Evolutionary conservation across 2,329 filamentous ascomycete genomes (phyloP), one percentile per base, ranked within the genome.

Genomic region (Periconia sp.): DNA sequence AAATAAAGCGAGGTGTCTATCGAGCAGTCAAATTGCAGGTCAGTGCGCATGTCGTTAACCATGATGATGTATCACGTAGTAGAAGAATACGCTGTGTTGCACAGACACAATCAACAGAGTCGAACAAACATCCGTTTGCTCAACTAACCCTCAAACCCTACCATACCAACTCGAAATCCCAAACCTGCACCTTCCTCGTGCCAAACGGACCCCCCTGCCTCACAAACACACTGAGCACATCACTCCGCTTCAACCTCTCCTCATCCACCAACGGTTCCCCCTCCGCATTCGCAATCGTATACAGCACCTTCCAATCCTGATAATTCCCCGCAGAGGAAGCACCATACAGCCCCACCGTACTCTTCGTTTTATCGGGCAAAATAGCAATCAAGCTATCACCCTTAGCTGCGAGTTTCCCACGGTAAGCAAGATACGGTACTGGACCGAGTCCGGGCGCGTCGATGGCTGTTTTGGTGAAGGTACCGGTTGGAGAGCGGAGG

Each of bases 171-270:
- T 48, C 62, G 54, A 65, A 71, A 45, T 72, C 69, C 70, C 69
- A 72, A 8, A 71, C 69, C 52, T 72, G 70, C 13, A 71, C 60
- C 45, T 72, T 68, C 33, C 69, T 59, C 33, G 56, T 52, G 1
- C 66, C 66, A 55, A 71, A 72, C 9, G 69, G 62, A 1, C 70
- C 69, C 6, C 69, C 69, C 41, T 71, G 70, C 35, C 70, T 61
- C 1, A 71, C 62, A 53, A 72, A 72, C n/a, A 72, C 33, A 49
- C 70, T 72, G 52, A 72, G 50, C 0, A 70, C 59, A 6, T 49
- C 54, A 48, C 57, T 65, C 50, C 57, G 57, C 27, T 47, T 57
- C 47, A 71, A 41, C 47, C 68, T 53, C 45, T 68, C 62, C 54
- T 71, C 68, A 42, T 72, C 70, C 1, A 72, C 66, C 45, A 63